Evolutionary conservation across 2,329 filamentous ascomycete species (phyloP).

Genomic region (Alternaria infectoria): DNA sequence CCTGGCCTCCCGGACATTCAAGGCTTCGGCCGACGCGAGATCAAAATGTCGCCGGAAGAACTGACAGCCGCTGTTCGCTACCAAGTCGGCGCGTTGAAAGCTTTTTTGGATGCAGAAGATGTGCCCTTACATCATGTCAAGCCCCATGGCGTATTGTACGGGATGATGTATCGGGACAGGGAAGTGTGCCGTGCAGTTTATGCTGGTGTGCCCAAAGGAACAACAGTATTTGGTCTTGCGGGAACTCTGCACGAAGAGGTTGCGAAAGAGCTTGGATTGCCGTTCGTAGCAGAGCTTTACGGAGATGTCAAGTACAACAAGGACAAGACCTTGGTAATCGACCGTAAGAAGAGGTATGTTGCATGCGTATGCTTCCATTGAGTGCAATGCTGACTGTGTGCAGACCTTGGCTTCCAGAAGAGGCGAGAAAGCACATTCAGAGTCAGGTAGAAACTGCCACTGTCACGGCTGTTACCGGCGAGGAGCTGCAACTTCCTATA

Average conservation of each 20-base stretch:
- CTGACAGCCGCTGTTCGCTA: conserved; percentile 65
- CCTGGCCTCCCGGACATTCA: conserved; percentile 69
- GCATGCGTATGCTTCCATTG: not conserved
- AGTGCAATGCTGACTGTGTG: not conserved
- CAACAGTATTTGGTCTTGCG: conserved; percentile 61
- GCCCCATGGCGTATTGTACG: conserved; percentile 66
- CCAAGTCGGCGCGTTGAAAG: conserved; percentile 68
- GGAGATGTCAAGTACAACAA: conserved; percentile 63
- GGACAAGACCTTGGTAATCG: conserved; percentile 60
- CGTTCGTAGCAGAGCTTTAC: conserved; percentile 62
- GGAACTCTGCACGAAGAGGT: conserved; percentile 62
- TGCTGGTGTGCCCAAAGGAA: conserved; percentile 58
- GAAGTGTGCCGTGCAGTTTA: conserved; percentile 62
- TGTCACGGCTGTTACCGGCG: conserved; percentile 52
- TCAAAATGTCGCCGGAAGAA: conserved; percentile 64
- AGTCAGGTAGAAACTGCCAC: conserved; percentile 50
- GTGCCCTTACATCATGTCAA: conserved; percentile 67
- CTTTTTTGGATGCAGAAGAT: conserved; percentile 63
- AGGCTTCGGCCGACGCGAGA: conserved; percentile 69
- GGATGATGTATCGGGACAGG: conserved; percentile 61
- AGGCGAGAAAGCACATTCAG: conserved; percentile 50
- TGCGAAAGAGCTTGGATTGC: conserved; percentile 59
- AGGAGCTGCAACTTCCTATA: conserved; percentile 50
- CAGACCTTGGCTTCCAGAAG: conserved; percentile 52
- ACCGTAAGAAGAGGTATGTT: conserved; percentile 62